Conservation (phyloP, 2,329 filamentous ascomycete species). For the Nothophaeocryptopus gaeumannii region DNA sequence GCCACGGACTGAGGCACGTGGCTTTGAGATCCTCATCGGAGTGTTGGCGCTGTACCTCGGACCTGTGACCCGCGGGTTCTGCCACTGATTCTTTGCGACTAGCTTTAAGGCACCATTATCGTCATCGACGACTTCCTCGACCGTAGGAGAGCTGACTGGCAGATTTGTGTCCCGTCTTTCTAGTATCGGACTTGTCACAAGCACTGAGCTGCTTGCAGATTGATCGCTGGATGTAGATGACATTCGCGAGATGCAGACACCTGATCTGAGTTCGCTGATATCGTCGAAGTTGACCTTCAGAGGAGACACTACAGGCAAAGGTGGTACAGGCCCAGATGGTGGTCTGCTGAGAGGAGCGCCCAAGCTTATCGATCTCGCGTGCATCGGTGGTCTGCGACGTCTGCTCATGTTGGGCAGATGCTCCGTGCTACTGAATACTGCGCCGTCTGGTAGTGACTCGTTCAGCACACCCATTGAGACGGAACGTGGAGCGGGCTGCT, state of each 20-base stretch:
- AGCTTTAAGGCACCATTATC: slow-evolving; percentile 35
- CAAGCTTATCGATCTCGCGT: slow-evolving; percentile 35
- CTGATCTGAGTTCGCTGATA: slow-evolving; percentile 12
- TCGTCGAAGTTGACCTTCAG: neutral
- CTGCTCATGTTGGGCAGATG: slow-evolving; percentile 11
- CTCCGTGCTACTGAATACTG: slow-evolving; percentile 15
- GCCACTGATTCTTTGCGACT: slow-evolving; percentile 38
- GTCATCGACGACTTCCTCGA: slow-evolving; percentile 29
- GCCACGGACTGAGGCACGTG: slow-evolving; percentile 26
- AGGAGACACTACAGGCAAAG: slow-evolving; percentile 38
- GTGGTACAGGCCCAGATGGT: slow-evolving; percentile 43
- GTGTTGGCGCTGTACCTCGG: slow-evolving; percentile 25
- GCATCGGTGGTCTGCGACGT: slow-evolving; percentile 22
- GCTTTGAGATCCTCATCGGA: slow-evolving; percentile 25
- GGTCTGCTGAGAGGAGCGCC: slow-evolving; percentile 38
- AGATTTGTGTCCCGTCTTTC: slow-evolving; percentile 18
- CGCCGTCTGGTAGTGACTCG: slow-evolving; percentile 16
- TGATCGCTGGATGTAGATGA: slow-evolving; percentile 43
- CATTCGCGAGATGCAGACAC: slow-evolving; percentile 34
- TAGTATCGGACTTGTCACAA: slow-evolving; percentile 39
- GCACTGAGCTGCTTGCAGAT: slow-evolving; percentile 42
- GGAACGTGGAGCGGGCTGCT: slow-evolving; percentile 20
- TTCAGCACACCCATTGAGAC: slow-evolving; percentile 29
- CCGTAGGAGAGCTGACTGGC: slow-evolving; percentile 24
- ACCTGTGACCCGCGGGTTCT: slow-evolving; percentile 33